These are phyloP conservation scores for Verticillium dahliae DNA, from an alignment of 2,329 filamentous ascomycete genomes.

Conservation along the genomic window DNA sequence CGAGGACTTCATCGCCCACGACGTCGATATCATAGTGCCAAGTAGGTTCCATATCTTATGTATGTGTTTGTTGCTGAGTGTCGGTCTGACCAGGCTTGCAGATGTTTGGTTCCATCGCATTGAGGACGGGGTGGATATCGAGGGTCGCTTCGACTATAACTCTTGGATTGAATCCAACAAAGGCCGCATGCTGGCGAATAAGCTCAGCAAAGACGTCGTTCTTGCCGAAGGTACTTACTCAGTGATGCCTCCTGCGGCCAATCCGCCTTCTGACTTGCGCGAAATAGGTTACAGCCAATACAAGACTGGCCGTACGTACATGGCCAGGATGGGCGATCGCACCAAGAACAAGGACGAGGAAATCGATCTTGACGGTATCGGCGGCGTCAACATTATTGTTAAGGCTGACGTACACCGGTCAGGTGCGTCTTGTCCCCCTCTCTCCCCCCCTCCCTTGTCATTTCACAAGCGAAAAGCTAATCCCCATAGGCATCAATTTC, in stretches of 20 bases:
- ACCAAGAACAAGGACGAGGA: constrained; percentile 86
- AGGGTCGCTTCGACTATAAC: constrained; percentile 98
- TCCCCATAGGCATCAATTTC: constrained; percentile 79
- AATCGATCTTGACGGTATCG: constrained; percentile 88
- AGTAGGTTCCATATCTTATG: constrained; percentile 53
- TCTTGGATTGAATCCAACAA: constrained; percentile 95
- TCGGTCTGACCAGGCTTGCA: constrained; percentile 26
- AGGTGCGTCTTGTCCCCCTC: constrained; percentile 46
- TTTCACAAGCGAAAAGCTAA: background rate
- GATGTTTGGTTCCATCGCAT: constrained; percentile 98
- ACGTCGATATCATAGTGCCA: constrained; percentile 87
- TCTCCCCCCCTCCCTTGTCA: background rate
- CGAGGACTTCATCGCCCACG: constrained; percentile 91
- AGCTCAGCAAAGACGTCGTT: constrained; percentile 71
- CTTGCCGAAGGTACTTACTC: constrained; percentile 71
- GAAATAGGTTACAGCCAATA: constrained; percentile 80
- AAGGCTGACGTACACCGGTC: constrained; percentile 97
- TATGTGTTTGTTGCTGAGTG: background rate
- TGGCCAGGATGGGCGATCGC: constrained; percentile 90
- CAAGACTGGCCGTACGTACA: constrained; percentile 81
- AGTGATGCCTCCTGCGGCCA: background rate
- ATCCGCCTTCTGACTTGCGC: constrained; percentile 11
- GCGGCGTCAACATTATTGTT: constrained; percentile 93
- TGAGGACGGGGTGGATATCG: constrained; percentile 72
- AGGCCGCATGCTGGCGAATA: constrained; percentile 65